A percentile compares a stretch with the other conserved stretches of the same genome.
Evolutionary conservation across 352 stramenopile genomes (phyloP).

Genomic region (Phytophthora megakarya): DNA sequence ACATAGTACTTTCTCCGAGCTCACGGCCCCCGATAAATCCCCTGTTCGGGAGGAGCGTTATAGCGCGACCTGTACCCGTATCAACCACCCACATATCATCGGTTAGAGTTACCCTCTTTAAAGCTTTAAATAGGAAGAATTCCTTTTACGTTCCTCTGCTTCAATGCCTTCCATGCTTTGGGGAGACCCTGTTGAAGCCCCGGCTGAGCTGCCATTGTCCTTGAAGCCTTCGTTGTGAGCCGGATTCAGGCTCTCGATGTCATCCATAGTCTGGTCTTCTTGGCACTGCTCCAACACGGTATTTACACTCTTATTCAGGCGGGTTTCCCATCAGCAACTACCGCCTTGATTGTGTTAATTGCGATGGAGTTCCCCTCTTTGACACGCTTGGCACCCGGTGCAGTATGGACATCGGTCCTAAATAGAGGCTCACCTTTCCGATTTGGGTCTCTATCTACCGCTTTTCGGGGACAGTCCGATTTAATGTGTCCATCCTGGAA

Average conservation of each 20-base stretch:
- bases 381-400: slow-evolving; percentile 3
- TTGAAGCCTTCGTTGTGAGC: not conserved
- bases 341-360: slow-evolving; percentile 17
- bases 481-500: slow-evolving; percentile 13
- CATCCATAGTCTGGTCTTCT: not conserved
- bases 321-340: not conserved
- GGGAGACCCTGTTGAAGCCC: not conserved
- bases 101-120: slow-evolving; percentile 2
- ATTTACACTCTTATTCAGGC: slow-evolving; percentile 3
- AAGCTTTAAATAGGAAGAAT: slow-evolving; percentile 4
- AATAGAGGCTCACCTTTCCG: slow-evolving; percentile 3
- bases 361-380: not conserved
- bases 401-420: slow-evolving; percentile 11
- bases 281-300: slow-evolving; percentile 1
- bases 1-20: no score
- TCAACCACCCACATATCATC: slow-evolving; percentile 5
- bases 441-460: slow-evolving; percentile 1
- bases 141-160: slow-evolving; percentile 7
- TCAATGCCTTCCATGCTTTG: slow-evolving; percentile 10
- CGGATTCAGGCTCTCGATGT: not conserved
- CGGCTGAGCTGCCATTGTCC: not conserved
- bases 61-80: not conserved
- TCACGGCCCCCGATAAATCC: no score
- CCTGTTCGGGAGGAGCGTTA: no score
- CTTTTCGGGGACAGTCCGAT: not conserved